Evolutionary conservation across 1,139 yeast genomes (phyloP).

Genomic region (Saccharomyces pastorianus): DNA sequence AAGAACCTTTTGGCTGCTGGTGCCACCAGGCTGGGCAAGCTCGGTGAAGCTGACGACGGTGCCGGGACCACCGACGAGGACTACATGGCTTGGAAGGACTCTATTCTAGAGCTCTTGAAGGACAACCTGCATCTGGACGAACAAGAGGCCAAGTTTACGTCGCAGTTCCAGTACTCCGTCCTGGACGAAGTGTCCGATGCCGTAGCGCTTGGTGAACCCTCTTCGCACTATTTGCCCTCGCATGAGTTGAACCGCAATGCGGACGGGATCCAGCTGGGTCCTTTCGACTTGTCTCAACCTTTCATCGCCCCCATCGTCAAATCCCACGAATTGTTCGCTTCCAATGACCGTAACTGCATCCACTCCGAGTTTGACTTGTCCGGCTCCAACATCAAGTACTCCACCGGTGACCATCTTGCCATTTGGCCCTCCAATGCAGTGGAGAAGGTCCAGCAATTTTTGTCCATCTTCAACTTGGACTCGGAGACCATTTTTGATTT

Average conservation of each 20-base stretch:
- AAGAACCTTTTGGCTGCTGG: conserved; percentile 48
- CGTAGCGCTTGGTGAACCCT: conserved; percentile 81
- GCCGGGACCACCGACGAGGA: conserved; percentile 93
- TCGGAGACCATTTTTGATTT: conserved; percentile 56
- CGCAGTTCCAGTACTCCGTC: conserved; percentile 46
- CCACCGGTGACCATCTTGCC: conserved; percentile 95
- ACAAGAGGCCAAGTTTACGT: conserved; percentile 69
- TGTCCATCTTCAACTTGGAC: conserved; percentile 53
- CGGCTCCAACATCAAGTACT: conserved; percentile 65
- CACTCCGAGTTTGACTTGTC: conserved; percentile 85
- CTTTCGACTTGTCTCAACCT: conserved; percentile 79
- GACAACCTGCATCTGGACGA: conserved; percentile 60
- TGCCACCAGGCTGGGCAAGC: conserved; percentile 60
- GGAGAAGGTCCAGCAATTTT: conserved; percentile 60
- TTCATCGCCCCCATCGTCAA: conserved; percentile 59
- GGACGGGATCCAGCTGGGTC: conserved; percentile 47
- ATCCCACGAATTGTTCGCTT: conserved; percentile 64
- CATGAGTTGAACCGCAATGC: conserved; percentile 21
- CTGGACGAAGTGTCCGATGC: conserved; percentile 33
- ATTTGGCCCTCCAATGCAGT: conserved; percentile 87
- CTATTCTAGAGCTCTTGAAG: conserved; percentile 58
- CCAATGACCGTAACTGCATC: conserved; percentile 60
- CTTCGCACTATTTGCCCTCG: conserved; percentile 46
- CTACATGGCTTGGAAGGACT: conserved; percentile 86
- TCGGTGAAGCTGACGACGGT: conserved; percentile 94